Base-by-base conservation (phyloP, 129 eudicot species). In the Logfia minima region DNA sequence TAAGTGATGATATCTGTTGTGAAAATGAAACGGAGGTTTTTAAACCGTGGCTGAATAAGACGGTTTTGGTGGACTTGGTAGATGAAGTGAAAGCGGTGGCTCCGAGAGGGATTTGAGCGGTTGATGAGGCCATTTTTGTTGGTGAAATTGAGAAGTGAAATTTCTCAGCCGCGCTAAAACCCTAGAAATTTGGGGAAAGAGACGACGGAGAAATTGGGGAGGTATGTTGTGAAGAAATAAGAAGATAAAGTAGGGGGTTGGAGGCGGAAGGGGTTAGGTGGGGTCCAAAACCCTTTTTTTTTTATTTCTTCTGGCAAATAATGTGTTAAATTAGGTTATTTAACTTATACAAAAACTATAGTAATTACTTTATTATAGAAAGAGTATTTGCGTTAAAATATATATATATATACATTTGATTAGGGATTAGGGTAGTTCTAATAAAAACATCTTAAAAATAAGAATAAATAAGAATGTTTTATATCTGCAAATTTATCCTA, bases 91-190 rank as follows among this genome's bases (percentile, higher is more conserved):
- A 63, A 11, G 73, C 24, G 66, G 86, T 80, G 62, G 80, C 76
- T 77, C 87, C 88, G 1, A 89, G 83, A 69, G 84, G 87, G 52
- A 84, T 86, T 61, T 90, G 92, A 68, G 91, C 80, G 0, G 98
- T 32, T 22, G 96, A 80, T 10, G 89, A 72, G 18, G 92, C 96
- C 97, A 92, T 92, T 24, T 68, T 29, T 22, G 1, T 90, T 32
- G 17, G 88, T 8, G 85, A 52, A 24, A 87, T 73, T 66, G 61
- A 23, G 48, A 35, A 23, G 24, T 51, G 8, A 52, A 67, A 41
- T 17, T 11, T 4, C 63, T 21, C 58, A 71, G 81, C 75, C 61
- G 75, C 61, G 75, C 72, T 11, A 32, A 70, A 84, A 84, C 90
- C 88, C 88, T 87, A 70, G 60, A 66, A 60, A 75, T 34, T 37